Evolutionary conservation across 805 yeast species (phyloP), one percentile per base, ranked within the genome.

Genomic region (Wickerhamiella domercqiae): DNA sequence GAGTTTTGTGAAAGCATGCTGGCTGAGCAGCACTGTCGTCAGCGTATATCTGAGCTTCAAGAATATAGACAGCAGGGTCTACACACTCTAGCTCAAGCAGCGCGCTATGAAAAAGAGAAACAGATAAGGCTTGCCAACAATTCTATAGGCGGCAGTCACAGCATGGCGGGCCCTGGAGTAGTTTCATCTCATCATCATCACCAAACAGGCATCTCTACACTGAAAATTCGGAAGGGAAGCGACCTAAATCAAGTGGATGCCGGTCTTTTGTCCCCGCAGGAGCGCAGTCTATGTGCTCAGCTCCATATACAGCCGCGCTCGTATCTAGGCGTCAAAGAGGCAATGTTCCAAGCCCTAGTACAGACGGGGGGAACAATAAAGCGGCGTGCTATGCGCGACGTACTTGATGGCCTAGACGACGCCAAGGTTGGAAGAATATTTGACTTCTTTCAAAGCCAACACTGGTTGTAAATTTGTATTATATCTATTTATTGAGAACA

Each of bases 31-130:
- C 75, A 73, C 47, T 74, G 81, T 46, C 67, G 96, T 40, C 68
- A 75, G 26, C 70, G 93, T 44, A 84, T 90, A 35, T 79, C 78
- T 37, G 95, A 84, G 57, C 62, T 93, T 21, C 98, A 90, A 57
- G 87, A 78, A 52, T 93, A 94, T 83, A 70, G 99, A 45, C 69
- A 75, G 35, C 78, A 82, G 55, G 99, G 99, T 4, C 70, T 90
- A 35, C 78, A 84, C 3, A 73, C 82, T 0, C 48, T 82, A 31
- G 95, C 86, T 43, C 78, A 71, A 35, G 98, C 97, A 3, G 59
- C 65, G 24, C 79, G 75, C 55, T 90, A 73, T 55, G 98, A 90
- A 53, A 79, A 82, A 54, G 98, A 93, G 55, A 82, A 82, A 55
- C 64, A 74, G 31, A 68, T 71, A 26, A 67, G 93, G 38, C 61